Base-by-base conservation (phyloP, 352 stramenopile species). In the Blastocystis sp. region DNA sequence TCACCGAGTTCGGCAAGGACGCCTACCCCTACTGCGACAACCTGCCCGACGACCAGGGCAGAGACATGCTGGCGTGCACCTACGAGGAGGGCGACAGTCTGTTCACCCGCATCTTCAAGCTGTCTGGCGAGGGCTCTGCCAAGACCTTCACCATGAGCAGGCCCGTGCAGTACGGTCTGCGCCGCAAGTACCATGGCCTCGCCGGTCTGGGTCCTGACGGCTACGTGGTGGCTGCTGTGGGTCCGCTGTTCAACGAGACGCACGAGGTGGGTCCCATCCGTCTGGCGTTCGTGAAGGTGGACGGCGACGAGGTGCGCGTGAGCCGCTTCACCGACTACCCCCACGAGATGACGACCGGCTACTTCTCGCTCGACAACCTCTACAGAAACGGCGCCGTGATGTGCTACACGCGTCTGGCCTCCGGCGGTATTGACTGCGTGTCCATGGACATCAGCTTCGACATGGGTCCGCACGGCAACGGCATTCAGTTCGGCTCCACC, bases 321-420 rank as follows among this genome's bases (percentile, higher is more conserved):
- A 66, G 52, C 41, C 2, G 9, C 14, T 61, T 34, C 14, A 80
- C 43, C 21, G 34, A 21, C n/a, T 2, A 65, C 9, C 5, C n/a
- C 43, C 64, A 41, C 43, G 38, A 43, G 21, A 64, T 17, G 74
- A 65, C 74, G 28, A 23, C 64, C 40, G 62, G 62, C 43, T 84
- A 64, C 62, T 84, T 84, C 62, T 45, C 34, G 40, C 28, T 84
- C 21, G 74, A 84, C 34, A 84, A 84, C 48, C 19, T 84, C 38
- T 21, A 59, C 43, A 28, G 17, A 17, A 67, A 71, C 21, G 62
- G 62, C 9, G 62, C 62, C n/a, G 59, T 84, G 59, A 84, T 84
- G 62, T 84, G 62, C 59, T 84, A 84, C 38, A 77, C 66, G 28
- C 66, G 66, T 77, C n/a, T 41, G 38, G 66, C 66, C 23, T 77